Evolutionary conservation across 306 rosid species (phyloP).

Genomic region (Mimosa pudica): DNA sequence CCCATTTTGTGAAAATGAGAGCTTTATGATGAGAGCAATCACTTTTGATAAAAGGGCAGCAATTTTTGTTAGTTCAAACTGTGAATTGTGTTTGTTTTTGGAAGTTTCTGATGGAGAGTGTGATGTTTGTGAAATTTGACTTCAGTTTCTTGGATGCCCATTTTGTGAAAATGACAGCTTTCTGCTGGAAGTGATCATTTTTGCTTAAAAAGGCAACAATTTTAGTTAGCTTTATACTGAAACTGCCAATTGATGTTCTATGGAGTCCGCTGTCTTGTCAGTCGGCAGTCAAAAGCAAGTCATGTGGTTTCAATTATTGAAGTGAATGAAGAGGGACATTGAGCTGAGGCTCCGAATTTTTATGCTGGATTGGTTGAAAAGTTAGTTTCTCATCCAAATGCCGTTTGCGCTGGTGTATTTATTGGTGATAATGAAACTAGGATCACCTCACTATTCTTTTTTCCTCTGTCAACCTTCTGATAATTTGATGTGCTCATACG

Average conservation of each 20-base stretch:
- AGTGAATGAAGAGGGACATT: neutral
- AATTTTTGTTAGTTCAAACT: no score
- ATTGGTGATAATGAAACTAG: neutral
- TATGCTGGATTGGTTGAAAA: neutral
- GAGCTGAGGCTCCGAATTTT: neutral
- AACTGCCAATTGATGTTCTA: neutral
- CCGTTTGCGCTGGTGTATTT: neutral
- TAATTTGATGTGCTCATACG: neutral
- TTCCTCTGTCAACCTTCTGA: neutral
- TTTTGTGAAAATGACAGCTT: neutral
- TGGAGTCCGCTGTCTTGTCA: neutral
- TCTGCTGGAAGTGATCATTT: neutral
- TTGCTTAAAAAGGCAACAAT: neutral
- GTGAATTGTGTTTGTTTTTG: no score
- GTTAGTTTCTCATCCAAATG: neutral
- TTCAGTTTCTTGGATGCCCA: neutral
- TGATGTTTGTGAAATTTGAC: neutral
- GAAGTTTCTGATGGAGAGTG: neutral
- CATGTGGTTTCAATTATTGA: neutral
- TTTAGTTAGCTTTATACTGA: neutral
- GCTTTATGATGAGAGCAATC: no score
- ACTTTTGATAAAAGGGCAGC: no score
- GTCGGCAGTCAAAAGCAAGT: neutral
- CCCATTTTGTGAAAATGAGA: no score
- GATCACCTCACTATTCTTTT: neutral